Conservation (phyloP, 1,284 basidiomycete species). For the Ganoderma lucidum region DNA sequence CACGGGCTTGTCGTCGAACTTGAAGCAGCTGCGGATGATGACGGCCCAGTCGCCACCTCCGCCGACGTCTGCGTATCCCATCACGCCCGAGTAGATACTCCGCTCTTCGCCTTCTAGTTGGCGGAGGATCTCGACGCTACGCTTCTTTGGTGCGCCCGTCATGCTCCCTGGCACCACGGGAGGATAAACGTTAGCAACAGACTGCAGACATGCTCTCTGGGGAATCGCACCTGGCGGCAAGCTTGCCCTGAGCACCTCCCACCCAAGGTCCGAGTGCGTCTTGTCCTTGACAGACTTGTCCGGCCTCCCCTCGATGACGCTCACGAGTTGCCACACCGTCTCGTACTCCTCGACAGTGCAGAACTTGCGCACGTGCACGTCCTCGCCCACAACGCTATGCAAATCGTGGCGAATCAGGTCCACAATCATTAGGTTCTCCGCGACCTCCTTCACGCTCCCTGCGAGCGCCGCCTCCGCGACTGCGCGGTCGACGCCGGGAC, state of each 20-base stretch:
- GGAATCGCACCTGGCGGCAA: slow-evolving; percentile 81
- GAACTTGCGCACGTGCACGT: slow-evolving; percentile 87
- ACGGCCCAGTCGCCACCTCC: slow-evolving; percentile 95
- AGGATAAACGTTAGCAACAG: not conserved
- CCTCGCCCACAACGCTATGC: slow-evolving; percentile 75
- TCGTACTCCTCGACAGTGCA: slow-evolving; percentile 93
- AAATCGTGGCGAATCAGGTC: slow-evolving; percentile 96
- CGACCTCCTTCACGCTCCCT: slow-evolving; percentile 90
- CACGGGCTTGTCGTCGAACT: slow-evolving; percentile 56
- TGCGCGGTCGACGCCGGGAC: slow-evolving; percentile 64
- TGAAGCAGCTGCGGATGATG: slow-evolving; percentile 94
- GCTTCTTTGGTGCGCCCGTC: slow-evolving; percentile 97
- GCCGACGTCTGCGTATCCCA: slow-evolving; percentile 92
- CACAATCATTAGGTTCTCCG: slow-evolving; percentile 99
- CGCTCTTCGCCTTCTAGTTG: slow-evolving; percentile 78
- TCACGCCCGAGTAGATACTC: slow-evolving; percentile 92
- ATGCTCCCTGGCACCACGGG: slow-evolving; percentile 77
- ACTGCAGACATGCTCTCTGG: no score
- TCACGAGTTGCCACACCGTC: slow-evolving; percentile 97
- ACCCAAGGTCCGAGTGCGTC: slow-evolving; percentile 62
- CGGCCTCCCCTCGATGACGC: slow-evolving; percentile 82
- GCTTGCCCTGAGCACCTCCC: slow-evolving; percentile 82
- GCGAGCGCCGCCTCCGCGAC: slow-evolving; percentile 72
- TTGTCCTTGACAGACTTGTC: slow-evolving; percentile 39
- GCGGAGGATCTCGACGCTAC: slow-evolving; percentile 91